These are phyloP conservation scores for Suillus brevipes DNA, from an alignment of 768 basidiomycete species.

Conservation along the genomic window DNA sequence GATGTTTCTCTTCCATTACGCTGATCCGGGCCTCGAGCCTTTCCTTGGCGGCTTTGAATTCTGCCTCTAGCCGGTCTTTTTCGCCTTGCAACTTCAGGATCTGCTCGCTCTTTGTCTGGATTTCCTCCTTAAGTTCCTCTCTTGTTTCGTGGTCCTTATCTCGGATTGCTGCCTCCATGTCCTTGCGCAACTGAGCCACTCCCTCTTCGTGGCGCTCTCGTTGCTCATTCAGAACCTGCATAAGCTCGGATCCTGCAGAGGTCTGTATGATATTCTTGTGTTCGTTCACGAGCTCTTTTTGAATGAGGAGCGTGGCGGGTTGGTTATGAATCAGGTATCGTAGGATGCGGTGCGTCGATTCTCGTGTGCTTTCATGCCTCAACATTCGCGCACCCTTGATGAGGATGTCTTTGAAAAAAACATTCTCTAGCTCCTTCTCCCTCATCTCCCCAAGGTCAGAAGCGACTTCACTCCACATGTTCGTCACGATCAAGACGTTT, in stretches of 20 bases:
- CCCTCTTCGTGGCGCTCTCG: slow-evolving; percentile 41
- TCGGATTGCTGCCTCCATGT: slow-evolving; percentile 42
- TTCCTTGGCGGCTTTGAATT: slow-evolving; percentile 6
- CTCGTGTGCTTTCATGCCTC: slow-evolving; percentile 36
- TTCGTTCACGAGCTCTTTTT: slow-evolving; percentile 42
- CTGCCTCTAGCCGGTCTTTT: background rate
- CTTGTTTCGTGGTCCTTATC: slow-evolving; percentile 40
- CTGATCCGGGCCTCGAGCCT: slow-evolving; percentile 3
- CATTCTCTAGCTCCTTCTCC: slow-evolving; percentile 38
- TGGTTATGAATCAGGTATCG: slow-evolving; percentile 35
- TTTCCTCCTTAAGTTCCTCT: slow-evolving; percentile 37
- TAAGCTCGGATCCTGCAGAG: slow-evolving; percentile 46
- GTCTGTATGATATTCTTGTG: slow-evolving; percentile 44
- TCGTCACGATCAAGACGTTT: slow-evolving; percentile 45
- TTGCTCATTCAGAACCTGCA: slow-evolving; percentile 42
- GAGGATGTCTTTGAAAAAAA: slow-evolving; percentile 44
- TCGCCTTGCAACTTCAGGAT: slow-evolving; percentile 4
- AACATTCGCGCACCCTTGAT: slow-evolving; percentile 40
- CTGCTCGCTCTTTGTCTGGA: slow-evolving; percentile 3
- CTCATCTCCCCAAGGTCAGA: slow-evolving; percentile 30
- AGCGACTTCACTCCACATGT: slow-evolving; percentile 43
- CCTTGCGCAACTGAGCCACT: slow-evolving; percentile 39
- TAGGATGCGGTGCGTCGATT: slow-evolving; percentile 42
- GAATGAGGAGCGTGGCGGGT: slow-evolving; percentile 44
- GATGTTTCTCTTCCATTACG: slow-evolving; percentile 6